Base-by-base conservation (phyloP, 2,329 filamentous ascomycete genomes). In the Dothideomycetes sp. region DNA sequence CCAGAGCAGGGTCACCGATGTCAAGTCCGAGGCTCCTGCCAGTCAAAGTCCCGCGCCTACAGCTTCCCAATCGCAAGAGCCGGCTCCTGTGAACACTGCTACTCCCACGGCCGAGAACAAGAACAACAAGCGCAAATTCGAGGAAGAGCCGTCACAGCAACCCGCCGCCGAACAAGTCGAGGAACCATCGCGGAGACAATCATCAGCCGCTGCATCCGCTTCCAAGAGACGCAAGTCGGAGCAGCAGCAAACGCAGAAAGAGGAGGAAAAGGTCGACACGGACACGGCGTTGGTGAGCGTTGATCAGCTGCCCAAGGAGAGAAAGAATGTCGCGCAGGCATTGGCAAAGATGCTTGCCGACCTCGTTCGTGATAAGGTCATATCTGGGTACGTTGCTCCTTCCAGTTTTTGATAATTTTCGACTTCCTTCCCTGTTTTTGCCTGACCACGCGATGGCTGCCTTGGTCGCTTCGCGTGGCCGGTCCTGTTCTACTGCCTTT, bases 271-370 rank as follows among this genome's bases (percentile, higher is more conserved):
- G 20, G 36, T 45, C 19, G 56, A 59, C 49, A 50, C 51, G 4
- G 50, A 56, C 5, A 60, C 56, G 6, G 57, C 55, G 7, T 33
- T 61, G 18, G 53, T 61, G 18, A 50, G 56, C 33, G 59, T 70
- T 33, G 62, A 67, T 24, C 62, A 72, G 15, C 64, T 80, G 23
- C 70, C 86, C 1, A 74, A 78, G 15, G 70, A 76, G 24, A 80
- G 88, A 47, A 79, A 78, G 53, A 77, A 74, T 22, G 73, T 78
- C 12, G 86, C 84, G 7, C 78, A 76, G 49, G 76, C 78, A 16
- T 62, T 96, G 20, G 70, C 77, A 50, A 86, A 82, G 50, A 74
- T 78, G 12, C 75, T 95, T 29, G 62, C 69, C 29, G 71, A 78
- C 40, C 71, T 81, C 43, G 71, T 94, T 43, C 69, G 71, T n/a